Evolutionary conservation across 179 eudicot species (phyloP), one percentile per base, ranked within the genome.

Genomic region (Gypsophila paniculata): DNA sequence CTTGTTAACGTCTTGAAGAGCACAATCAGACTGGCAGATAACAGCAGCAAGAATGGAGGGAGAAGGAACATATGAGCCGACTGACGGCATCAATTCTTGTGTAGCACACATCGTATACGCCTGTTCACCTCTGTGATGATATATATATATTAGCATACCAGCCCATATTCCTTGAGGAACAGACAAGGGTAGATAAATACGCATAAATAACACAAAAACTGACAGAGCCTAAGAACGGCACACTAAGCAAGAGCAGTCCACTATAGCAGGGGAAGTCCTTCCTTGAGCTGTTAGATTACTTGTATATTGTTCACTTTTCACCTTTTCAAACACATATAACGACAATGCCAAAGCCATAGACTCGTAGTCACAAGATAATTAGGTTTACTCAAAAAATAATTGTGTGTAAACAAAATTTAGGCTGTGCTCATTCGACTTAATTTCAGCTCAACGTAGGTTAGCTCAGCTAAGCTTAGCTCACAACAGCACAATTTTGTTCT

Each of bases 21-120:
- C 81, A 75, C 85, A 85, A 79, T 94, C 97, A 71, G 92, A 81
- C 75, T 85, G 93, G 68, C 89, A 88, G 72, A 90, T 78, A 61
- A 82, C 88, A 60, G 88, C 91, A 61, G 99, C 90, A 76, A 94
- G 96, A 76, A 94, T 75, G 51, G 86, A 79, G 71, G 99, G 97
- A 78, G 95, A 85, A 64, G 97, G 97, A 61, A 90, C 88, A 71
- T 85, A 66, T 54, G 93, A 77, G 81, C 97, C 99, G 77, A 94
- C 82, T 66, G 95, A 80, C 51, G 99, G 99, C 83, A 94, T 87
- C 86, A 94, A 72, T 68, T 94, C 99, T 80, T 94, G 95, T 77
- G 84, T 86, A 84, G 83, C 71, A 80, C 91, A 87, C 88, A 90
- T 88, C 21, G 82, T 55, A 77, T 91, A 89, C 62, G 82, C 87